Evolutionary conservation across 805 yeast genomes (phyloP).

Genomic region (Wickerhamomyces strasburgensis): DNA sequence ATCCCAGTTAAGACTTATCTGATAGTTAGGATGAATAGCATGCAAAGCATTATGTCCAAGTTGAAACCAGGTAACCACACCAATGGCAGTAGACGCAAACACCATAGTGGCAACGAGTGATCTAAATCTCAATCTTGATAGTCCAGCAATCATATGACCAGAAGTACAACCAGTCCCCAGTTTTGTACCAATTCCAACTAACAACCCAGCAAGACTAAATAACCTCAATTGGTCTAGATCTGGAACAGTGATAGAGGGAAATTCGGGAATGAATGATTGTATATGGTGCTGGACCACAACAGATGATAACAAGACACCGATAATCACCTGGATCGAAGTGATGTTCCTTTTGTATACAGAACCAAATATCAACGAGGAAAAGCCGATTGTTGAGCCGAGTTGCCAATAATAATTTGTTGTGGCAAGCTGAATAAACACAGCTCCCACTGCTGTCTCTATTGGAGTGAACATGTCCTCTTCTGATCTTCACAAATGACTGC

Average conservation of each 20-base stretch:
- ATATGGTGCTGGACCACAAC: constrained; percentile 16
- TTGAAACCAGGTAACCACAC: constrained; percentile 6
- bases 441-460: constrained; percentile 40
- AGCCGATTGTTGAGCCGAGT: constrained; percentile 41
- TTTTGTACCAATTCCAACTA: constrained; percentile 45
- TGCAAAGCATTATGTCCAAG: constrained; percentile 4
- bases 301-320: constrained; percentile 33
- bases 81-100: constrained; percentile 34
- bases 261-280: constrained; percentile 28
- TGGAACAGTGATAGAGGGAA: constrained; percentile 6
- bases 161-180: constrained; percentile 50
- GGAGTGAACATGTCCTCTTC: constrained; percentile 43
- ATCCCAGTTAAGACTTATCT: constrained; percentile 3
- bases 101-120: constrained; percentile 40
- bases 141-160: constrained; percentile 49
- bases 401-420: constrained; percentile 37
- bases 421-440: constrained; percentile 40
- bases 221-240: neutral
- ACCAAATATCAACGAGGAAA: constrained; percentile 38
- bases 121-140: constrained; percentile 41
- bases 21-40: constrained; percentile 6
- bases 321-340: constrained; percentile 27
- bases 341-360: constrained; percentile 24
- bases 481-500: no score
- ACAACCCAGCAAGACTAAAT: constrained; percentile 30